Conservation (phyloP, 2,329 filamentous ascomycete genomes). For the Fusarium annulatum region DNA sequence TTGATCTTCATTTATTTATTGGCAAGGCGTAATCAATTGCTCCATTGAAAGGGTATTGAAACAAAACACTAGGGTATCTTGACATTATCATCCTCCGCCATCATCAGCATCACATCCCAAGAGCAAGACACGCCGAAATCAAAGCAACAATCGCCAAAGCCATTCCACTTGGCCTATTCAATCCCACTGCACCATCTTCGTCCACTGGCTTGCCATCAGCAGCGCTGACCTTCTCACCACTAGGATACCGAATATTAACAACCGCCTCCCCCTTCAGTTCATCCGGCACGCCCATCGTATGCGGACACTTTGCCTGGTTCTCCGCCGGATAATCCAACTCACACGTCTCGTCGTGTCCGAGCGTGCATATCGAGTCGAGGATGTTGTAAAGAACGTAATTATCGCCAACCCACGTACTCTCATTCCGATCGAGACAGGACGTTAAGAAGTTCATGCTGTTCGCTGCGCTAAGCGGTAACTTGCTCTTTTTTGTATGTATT, state of each 20-base stretch:
- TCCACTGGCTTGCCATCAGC: constrained; percentile 30
- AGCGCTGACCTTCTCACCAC: constrained; percentile 55
- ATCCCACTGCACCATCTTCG: constrained; percentile 9
- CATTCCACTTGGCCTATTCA: constrained; percentile 5
- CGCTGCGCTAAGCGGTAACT: constrained; percentile 57
- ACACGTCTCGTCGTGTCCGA: constrained; percentile 60
- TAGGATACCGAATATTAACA: constrained; percentile 60
- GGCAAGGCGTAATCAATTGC: not conserved
- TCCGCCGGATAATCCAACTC: constrained; percentile 54
- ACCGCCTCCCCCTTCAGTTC: constrained; percentile 54
- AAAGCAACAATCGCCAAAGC: constrained; percentile 29
- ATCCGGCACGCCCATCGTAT: constrained; percentile 54
- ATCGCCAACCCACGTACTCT: constrained; percentile 58
- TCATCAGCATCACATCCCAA: constrained; percentile 9
- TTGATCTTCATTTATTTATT: not conserved
- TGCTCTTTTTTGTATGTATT: constrained; percentile 56
- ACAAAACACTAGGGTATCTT: constrained; percentile 38
- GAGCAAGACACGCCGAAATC: constrained; percentile 14
- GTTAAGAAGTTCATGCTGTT: constrained; percentile 66
- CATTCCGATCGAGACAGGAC: constrained; percentile 54
- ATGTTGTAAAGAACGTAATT: constrained; percentile 65
- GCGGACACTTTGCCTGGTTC: constrained; percentile 59
- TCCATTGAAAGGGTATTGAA: constrained; percentile 9
- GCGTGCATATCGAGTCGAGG: constrained; percentile 58
- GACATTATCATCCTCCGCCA: constrained; percentile 5